A percentile compares a stretch with the other conserved stretches of the same genome.
Conservation (phyloP, 2,329 filamentous ascomycete genomes). For the Alternaria gaisen region DNA sequence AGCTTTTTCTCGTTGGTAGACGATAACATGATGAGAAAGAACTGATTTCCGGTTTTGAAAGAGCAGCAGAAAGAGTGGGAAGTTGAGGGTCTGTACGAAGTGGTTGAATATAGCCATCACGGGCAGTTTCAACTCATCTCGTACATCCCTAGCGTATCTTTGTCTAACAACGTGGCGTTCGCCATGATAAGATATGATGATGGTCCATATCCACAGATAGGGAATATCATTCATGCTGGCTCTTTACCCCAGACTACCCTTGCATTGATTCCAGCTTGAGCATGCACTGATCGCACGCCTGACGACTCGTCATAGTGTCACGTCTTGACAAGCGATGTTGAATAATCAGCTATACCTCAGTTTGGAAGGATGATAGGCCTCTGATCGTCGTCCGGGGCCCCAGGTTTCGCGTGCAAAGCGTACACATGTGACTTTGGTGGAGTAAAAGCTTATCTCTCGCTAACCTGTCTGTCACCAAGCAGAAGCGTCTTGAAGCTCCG, state of each 20-base stretch:
- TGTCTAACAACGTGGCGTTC: not conserved
- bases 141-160: not conserved
- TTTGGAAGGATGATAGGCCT: not conserved
- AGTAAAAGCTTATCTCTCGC: not conserved
- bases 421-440: not conserved
- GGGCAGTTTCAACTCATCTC: not conserved
- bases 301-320: not conserved
- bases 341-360: not conserved
- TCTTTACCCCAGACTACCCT: not conserved
- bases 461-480: not conserved
- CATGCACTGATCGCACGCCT: not conserved
- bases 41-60: too few species aligned
- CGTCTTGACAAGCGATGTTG: not conserved
- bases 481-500: not conserved
- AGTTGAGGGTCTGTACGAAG: too few species aligned
- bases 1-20: too few species aligned
- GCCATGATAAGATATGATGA: not conserved
- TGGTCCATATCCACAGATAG: not conserved
- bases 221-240: not conserved
- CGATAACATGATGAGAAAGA: too few species aligned
- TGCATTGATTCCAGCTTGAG: not conserved
- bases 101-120: too few species aligned
- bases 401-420: constrained; percentile 1
- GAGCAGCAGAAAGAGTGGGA: too few species aligned
- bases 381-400: not conserved